These are phyloP conservation scores for Dictyostelium discoideum DNA, from an alignment of 78 protist genomes.

Conservation along the genomic window dicty_2.7 NC_007091.3:4987501-4988000, in stretches of 20 bases:
- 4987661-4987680: background rate
- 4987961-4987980: too few relatives aligned
- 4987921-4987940: too few relatives aligned
- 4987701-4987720: background rate
- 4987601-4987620: background rate
- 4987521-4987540: background rate
- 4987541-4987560: background rate
- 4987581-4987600: background rate
- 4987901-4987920: slow-evolving; percentile 57
- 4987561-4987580: background rate
- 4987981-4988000: background rate
- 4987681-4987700: background rate
- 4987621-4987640: too few relatives aligned
- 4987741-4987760: slow-evolving; percentile 11
- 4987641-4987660: background rate
- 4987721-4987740: slow-evolving; percentile 12
- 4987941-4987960: too few relatives aligned
- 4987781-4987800: slow-evolving; percentile 5
- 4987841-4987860: background rate
- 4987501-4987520: background rate
- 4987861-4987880: background rate
- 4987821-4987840: slow-evolving; percentile 50
- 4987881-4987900: slow-evolving; percentile 45
- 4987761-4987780: background rate
- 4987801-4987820: background rate